phyloP scores from a whole-genome alignment of 495 filamentous ascomycete species.

The Stereocaulon alpinum region DNA sequence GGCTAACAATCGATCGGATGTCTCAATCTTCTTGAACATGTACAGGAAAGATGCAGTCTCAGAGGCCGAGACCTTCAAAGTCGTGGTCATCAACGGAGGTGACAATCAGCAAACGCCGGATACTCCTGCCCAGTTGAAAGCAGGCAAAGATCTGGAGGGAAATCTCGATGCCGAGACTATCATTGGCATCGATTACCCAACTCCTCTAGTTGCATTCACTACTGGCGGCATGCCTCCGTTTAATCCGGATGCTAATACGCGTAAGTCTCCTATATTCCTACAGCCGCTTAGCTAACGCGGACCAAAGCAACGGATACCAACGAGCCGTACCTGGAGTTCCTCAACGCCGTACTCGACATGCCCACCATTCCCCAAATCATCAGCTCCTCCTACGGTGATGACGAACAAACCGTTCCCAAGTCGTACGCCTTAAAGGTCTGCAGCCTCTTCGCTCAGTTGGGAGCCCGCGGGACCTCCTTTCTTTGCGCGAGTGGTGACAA shows the following conservation, averaged over 20 bases:
- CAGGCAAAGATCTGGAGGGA: constrained; percentile 29
- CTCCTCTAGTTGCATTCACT: constrained; percentile 56
- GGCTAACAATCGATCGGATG: constrained; percentile 39
- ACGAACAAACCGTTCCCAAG: constrained; percentile 64
- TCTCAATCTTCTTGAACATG: constrained; percentile 37
- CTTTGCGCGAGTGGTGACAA: constrained; percentile 64
- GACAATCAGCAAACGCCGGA: constrained; percentile 30
- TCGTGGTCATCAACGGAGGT: constrained; percentile 34
- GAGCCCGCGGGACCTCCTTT: constrained; percentile 63
- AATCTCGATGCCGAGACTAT: constrained; percentile 38
- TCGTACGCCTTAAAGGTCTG: constrained; percentile 60
- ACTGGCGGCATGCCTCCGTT: constrained; percentile 54
- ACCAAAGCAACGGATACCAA: constrained; percentile 51
- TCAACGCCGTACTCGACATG: constrained; percentile 48
- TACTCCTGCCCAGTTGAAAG: constrained; percentile 23
- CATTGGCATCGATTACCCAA: constrained; percentile 44
- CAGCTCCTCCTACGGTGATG: constrained; percentile 71
- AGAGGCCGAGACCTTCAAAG: constrained; percentile 33
- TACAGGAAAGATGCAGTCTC: constrained; percentile 39
- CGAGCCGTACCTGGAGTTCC: constrained; percentile 67
- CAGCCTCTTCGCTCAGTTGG: constrained; percentile 58
- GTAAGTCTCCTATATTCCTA: not conserved
- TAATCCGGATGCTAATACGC: constrained; percentile 43
- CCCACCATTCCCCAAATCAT: constrained; percentile 60
- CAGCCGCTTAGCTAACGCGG: not conserved